Conservation (phyloP, 2,329 filamentous ascomycete species). For the Monosporascus sp. region DNA sequence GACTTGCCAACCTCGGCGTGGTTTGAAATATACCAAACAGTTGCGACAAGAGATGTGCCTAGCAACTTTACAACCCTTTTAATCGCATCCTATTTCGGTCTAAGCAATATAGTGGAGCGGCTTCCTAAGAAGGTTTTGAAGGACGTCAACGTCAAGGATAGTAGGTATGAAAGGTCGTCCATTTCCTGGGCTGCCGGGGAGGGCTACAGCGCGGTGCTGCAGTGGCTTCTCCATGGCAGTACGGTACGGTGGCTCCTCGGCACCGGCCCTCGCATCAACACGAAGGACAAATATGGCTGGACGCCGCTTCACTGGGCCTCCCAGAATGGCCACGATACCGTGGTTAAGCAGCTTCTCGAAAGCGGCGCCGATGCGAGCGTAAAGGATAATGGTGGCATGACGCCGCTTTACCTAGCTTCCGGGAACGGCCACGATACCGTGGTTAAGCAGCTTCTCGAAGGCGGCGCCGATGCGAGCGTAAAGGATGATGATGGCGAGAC, state of each 20-base stretch:
- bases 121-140: background rate
- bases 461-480: background rate
- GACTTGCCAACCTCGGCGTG: background rate
- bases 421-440: background rate
- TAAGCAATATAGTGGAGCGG: constrained; percentile 1
- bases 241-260: too few species aligned
- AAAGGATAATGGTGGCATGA: background rate
- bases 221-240: too few species aligned
- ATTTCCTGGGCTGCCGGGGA: constrained; percentile 1
- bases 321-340: background rate
- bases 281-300: too few species aligned
- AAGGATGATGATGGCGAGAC: too few species aligned
- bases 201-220: too few species aligned
- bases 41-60: background rate
- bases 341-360: background rate
- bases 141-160: background rate
- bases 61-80: constrained; percentile 1
- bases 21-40: background rate
- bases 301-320: background rate
- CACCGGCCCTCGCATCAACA: too few species aligned
- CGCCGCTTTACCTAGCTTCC: background rate
- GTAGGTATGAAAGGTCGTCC: constrained; percentile 1
- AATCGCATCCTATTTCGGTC: constrained; percentile 8
- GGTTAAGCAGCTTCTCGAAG: constrained; percentile 4
- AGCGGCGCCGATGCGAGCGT: constrained; percentile 1